These are phyloP conservation scores for Cajanus cajan DNA, from an alignment of 306 rosid species.

Conservation along the genomic window DNA sequence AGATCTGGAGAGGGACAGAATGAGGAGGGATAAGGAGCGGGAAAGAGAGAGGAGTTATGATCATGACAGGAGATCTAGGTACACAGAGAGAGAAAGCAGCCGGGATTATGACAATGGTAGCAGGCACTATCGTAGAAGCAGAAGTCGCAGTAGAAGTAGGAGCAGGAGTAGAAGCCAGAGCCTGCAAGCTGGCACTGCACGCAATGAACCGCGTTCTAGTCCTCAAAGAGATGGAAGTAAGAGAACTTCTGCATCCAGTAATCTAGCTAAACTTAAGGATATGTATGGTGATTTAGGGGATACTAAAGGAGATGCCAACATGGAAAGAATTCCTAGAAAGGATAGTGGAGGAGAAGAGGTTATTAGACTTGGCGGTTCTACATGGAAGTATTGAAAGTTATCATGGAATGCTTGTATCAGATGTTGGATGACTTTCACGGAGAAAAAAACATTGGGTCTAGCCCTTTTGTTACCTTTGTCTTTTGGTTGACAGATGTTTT, in stretches of 20 bases:
- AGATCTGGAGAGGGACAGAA: slow-evolving; percentile 39
- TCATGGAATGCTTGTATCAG: slow-evolving; percentile 25
- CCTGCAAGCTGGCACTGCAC: slow-evolving; percentile 56
- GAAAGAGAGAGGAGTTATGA: slow-evolving; percentile 56
- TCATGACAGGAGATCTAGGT: slow-evolving; percentile 54
- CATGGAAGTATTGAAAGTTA: slow-evolving; percentile 37
- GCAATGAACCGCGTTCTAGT: slow-evolving; percentile 41
- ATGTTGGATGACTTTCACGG: slow-evolving; percentile 13
- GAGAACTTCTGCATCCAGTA: slow-evolving; percentile 65
- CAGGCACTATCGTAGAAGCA: slow-evolving; percentile 53
- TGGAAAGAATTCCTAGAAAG: slow-evolving; percentile 56
- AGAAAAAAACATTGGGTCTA: slow-evolving; percentile 13
- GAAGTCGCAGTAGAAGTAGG: slow-evolving; percentile 72
- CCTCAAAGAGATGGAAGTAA: slow-evolving; percentile 61
- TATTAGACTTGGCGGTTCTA: slow-evolving; percentile 79
- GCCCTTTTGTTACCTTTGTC: slow-evolving; percentile 17
- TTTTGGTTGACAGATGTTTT: slow-evolving; percentile 17
- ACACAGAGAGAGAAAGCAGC: slow-evolving; percentile 64
- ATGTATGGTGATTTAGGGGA: slow-evolving; percentile 80
- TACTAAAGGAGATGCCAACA: slow-evolving; percentile 53
- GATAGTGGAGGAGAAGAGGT: slow-evolving; percentile 77
- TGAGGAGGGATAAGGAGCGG: slow-evolving; percentile 38
- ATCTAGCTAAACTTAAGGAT: slow-evolving; percentile 89
- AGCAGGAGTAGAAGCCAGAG: slow-evolving; percentile 76
- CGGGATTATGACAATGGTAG: slow-evolving; percentile 60